Evolutionary conservation across 2,329 filamentous ascomycete genomes (phyloP).

Genomic region (Coniochaeta ligniaria): DNA sequence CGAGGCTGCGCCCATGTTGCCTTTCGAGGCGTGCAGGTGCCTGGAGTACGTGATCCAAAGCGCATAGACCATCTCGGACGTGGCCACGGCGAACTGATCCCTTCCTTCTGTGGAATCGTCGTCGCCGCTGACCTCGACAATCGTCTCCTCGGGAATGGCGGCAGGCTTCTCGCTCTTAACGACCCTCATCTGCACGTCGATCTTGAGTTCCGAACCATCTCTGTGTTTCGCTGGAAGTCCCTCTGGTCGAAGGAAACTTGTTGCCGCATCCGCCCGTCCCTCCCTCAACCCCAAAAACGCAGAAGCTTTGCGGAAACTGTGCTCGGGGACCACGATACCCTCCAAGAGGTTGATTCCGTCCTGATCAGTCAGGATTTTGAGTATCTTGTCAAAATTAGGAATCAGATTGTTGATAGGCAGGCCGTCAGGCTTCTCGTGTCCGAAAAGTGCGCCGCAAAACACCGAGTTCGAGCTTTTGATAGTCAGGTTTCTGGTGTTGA

Average conservation of each 20-base stretch:
- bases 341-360: slow-evolving; percentile 79
- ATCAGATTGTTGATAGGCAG: slow-evolving; percentile 73
- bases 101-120: slow-evolving; percentile 36
- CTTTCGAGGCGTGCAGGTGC: slow-evolving; percentile 73
- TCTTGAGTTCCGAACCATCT: slow-evolving; percentile 84
- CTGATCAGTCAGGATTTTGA: slow-evolving; percentile 76
- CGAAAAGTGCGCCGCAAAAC: slow-evolving; percentile 88
- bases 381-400: slow-evolving; percentile 77
- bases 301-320: slow-evolving; percentile 85
- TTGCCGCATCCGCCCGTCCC: slow-evolving; percentile 69
- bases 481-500: slow-evolving; percentile 69
- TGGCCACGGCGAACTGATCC: slow-evolving; percentile 38
- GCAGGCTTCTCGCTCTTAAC: slow-evolving; percentile 77
- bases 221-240: slow-evolving; percentile 81
- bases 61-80: slow-evolving; percentile 81
- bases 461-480: slow-evolving; percentile 93
- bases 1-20: slow-evolving; percentile 52
- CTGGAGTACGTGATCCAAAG: slow-evolving; percentile 96
- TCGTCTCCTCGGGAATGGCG: slow-evolving; percentile 53
- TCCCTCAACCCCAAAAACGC: slow-evolving; percentile 79
- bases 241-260: slow-evolving; percentile 74
- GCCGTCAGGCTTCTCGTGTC: slow-evolving; percentile 76
- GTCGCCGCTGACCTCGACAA: slow-evolving; percentile 50
- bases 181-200: slow-evolving; percentile 94
- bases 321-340: slow-evolving; percentile 94